Evolutionary conservation across 352 stramenopile species (phyloP), one percentile per base, ranked within the genome.

Genomic region (Pythium insidiosum): DNA sequence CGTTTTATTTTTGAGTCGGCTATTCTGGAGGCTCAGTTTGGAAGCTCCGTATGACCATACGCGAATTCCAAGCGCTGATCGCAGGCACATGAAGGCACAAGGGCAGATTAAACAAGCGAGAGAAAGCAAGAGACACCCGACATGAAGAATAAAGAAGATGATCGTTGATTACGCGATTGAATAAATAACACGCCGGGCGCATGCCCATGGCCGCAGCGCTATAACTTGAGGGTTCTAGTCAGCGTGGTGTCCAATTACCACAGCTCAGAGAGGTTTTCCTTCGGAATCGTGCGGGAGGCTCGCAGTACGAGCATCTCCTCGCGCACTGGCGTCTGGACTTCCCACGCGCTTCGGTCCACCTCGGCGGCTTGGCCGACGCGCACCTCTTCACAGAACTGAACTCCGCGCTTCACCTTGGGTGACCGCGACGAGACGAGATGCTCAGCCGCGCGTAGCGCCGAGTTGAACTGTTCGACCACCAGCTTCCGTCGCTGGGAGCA

Each of bases 251-350:
- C 47, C 23, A 52, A 68, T 60, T 64, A 64, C 77, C 77, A 90
- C 42, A 88, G 80, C 55, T 87, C 71, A 47, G 78, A 88, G 46
- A 79, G 67, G 60, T 90, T 90, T 34, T 79, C 63, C 20, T 58
- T 53, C 16, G 78, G 78, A 40, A 90, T 86, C 30, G 76, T 54
- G 16, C 78, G 72, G 18, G 70, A 85, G 20, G 78, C 78, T 24
- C 73, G 72, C 31, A 90, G 57, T 30, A 88, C 68, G 37, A 90
- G 73, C 74, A 90, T 86, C 38, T 90, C 78, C 53, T 84, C 74
- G 19, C 68, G 70, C 30, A 76, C 59, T 6, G 74, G 70, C 16
- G 72, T 58, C n/a, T 63, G 49, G 13, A 85, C 30, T 1, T 58
- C 59, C 13, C 67, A 59, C 20, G 64, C 63, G 13, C 63, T 66